Evolutionary conservation across 108 stramenopile species (phyloP).

Genomic region (Conticribra weissflogii): DNA sequence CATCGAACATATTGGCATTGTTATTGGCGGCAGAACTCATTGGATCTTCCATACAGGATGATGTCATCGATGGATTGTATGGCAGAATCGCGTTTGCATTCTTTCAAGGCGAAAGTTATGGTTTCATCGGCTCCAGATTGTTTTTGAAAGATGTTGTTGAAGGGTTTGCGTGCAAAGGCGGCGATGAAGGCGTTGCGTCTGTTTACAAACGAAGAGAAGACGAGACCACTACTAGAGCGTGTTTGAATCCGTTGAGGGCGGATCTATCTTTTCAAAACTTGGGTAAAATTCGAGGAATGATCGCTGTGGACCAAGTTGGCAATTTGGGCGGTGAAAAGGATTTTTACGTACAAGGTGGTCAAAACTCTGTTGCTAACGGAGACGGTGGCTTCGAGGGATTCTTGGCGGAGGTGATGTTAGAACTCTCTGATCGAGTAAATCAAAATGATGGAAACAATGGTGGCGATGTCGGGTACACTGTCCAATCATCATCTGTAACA

Average conservation of each 20-base stretch:
- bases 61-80: conserved; percentile 57
- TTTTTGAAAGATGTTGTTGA: conserved; percentile 75
- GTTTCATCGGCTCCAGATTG: conserved; percentile 73
- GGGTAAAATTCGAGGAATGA: conserved; percentile 71
- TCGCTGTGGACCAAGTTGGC: conserved; percentile 88
- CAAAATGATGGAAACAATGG: conserved; percentile 12
- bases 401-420: conserved; percentile 67
- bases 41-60: conserved; percentile 60
- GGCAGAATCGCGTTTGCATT: conserved; percentile 80
- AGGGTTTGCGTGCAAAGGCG: conserved; percentile 60
- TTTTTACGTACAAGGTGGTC: conserved; percentile 73
- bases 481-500: conserved; percentile 51
- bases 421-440: conserved; percentile 49
- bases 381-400: conserved; percentile 61
- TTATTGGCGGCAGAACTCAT: conserved; percentile 79
- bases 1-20: conserved; percentile 75
- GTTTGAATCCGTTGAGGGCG: conserved; percentile 74
- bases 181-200: conserved; percentile 55
- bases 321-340: conserved; percentile 49
- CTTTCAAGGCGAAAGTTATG: conserved; percentile 84
- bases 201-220: conserved; percentile 50
- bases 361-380: conserved; percentile 23
- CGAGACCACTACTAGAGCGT: conserved; percentile 57
- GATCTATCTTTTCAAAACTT: conserved; percentile 77
- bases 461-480: conserved; percentile 28